Conservation (phyloP, 1,139 yeast species). For the Suhomyces bolitotheri region DNA sequence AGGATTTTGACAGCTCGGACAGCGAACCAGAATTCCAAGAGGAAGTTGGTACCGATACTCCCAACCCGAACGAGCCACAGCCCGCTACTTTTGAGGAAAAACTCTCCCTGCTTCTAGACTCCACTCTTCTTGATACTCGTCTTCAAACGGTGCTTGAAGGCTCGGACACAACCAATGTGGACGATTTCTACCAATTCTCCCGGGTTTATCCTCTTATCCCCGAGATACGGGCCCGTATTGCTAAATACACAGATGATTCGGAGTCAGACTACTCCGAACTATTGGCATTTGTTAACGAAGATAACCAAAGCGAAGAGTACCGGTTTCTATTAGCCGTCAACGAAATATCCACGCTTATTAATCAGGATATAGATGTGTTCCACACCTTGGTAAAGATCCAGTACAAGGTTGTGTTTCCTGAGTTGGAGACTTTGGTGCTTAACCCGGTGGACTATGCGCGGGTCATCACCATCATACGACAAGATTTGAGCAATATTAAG, state of each 20-base stretch:
- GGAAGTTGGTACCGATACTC: neutral
- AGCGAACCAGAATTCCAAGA: conserved; percentile 1
- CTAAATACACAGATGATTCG: conserved; percentile 23
- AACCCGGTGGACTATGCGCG: conserved; percentile 65
- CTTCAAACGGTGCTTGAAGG: conserved; percentile 9
- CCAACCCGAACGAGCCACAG: neutral
- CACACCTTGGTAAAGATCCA: conserved; percentile 52
- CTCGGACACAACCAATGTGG: conserved; percentile 4
- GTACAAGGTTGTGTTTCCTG: conserved; percentile 69
- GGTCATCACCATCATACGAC: conserved; percentile 53
- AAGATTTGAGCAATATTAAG: conserved; percentile 41
- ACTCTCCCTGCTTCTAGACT: conserved; percentile 5
- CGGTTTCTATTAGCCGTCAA: conserved; percentile 56
- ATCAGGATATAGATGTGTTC: conserved; percentile 53
- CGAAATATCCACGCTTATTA: conserved; percentile 55
- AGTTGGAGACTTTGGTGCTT: conserved; percentile 63
- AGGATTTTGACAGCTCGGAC: conserved; percentile 8
- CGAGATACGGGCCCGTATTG: conserved; percentile 25
- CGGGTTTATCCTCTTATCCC: conserved; percentile 30
- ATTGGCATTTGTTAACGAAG: conserved; percentile 34
- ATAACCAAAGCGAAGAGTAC: conserved; percentile 41
- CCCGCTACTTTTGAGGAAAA: conserved; percentile 5
- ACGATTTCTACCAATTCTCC: conserved; percentile 24
- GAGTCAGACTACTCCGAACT: conserved; percentile 39
- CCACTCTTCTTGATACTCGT: conserved; percentile 3